These are phyloP conservation scores for Tetracentron sinense DNA, from an alignment of 164 flowering plant genomes.

Conservation along the genomic window DNA sequence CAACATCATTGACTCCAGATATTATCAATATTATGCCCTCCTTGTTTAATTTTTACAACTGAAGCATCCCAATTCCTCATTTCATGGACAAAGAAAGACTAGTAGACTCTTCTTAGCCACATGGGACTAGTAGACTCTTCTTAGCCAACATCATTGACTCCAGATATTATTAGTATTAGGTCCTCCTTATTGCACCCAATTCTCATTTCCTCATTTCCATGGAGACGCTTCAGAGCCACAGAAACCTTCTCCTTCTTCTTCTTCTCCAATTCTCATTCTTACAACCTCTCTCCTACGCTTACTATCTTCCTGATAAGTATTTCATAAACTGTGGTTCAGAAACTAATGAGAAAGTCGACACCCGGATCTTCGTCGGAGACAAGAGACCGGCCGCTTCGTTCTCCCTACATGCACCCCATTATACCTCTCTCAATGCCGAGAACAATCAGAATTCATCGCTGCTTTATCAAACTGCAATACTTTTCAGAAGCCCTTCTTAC, in stretches of 20 bases:
- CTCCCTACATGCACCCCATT: slow-evolving; percentile 9
- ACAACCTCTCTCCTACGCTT: slow-evolving; percentile 11
- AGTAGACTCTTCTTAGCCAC: too few relatives aligned
- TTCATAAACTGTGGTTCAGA: slow-evolving; percentile 57
- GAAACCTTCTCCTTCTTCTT: not conserved
- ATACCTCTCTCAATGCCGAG: not conserved
- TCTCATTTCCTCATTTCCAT: not conserved
- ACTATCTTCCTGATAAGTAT: slow-evolving; percentile 25
- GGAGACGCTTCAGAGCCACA: not conserved
- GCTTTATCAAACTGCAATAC: slow-evolving; percentile 37
- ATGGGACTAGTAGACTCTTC: too few relatives aligned
- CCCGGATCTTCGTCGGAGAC: slow-evolving; percentile 32
- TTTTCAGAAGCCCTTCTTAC: slow-evolving; percentile 21
- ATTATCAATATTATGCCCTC: too few relatives aligned
- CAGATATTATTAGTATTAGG: too few relatives aligned
- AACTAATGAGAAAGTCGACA: slow-evolving; percentile 1
- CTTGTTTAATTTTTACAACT: too few relatives aligned
- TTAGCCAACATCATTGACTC: too few relatives aligned
- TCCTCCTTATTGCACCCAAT: too few relatives aligned
- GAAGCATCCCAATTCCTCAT: too few relatives aligned
- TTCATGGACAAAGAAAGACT: too few relatives aligned
- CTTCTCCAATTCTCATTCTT: not conserved
- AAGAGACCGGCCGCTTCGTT: slow-evolving; percentile 1
- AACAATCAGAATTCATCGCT: not conserved
- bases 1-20: too few relatives aligned